These are phyloP conservation scores for Teratosphaeria nubilosa DNA, from an alignment of 2,329 filamentous ascomycete species.

Conservation along the genomic window DNA sequence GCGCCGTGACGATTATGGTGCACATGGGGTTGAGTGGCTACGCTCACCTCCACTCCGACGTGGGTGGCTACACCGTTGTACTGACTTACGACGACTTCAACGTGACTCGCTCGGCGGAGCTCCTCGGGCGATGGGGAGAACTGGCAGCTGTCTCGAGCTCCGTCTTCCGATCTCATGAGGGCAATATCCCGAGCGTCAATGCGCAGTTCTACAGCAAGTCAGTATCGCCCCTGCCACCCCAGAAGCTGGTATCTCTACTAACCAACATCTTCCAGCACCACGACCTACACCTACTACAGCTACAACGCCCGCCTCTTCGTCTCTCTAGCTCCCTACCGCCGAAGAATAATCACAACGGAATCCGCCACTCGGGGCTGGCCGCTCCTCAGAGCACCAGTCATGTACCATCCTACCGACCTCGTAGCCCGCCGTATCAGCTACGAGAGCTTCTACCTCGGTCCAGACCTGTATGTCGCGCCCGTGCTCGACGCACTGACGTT, in stretches of 20 bases:
- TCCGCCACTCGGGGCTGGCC: slow-evolving; percentile 20
- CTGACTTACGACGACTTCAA: slow-evolving; percentile 20
- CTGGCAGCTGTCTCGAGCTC: slow-evolving; percentile 25
- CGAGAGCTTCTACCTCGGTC: slow-evolving; percentile 21
- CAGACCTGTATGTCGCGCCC: slow-evolving; percentile 20
- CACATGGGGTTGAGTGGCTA: slow-evolving; percentile 30
- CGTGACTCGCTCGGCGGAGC: slow-evolving; percentile 26
- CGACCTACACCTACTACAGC: slow-evolving; percentile 25
- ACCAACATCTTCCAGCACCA: slow-evolving; percentile 1
- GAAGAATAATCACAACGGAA: slow-evolving; percentile 19
- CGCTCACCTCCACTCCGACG: slow-evolving; percentile 26
- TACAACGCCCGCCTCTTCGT: slow-evolving; percentile 29
- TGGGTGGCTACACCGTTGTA: slow-evolving; percentile 29
- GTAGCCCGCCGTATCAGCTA: slow-evolving; percentile 16
- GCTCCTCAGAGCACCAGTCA: slow-evolving; percentile 15
- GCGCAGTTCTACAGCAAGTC: slow-evolving; percentile 28
- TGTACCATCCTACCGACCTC: slow-evolving; percentile 18
- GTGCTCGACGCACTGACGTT: slow-evolving; percentile 16
- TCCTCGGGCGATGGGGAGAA: slow-evolving; percentile 30
- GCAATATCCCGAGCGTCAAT: slow-evolving; percentile 28
- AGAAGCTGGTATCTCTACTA: background rate
- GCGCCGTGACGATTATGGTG: slow-evolving; percentile 24
- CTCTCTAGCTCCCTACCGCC: slow-evolving; percentile 25
- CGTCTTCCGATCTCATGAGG: slow-evolving; percentile 30
- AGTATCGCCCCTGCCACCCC: background rate